Evolutionary conservation across 1,284 basidiomycete genomes (phyloP), one percentile per base, ranked within the genome.

Genomic region (Cutaneotrichosporon arboriforme): DNA sequence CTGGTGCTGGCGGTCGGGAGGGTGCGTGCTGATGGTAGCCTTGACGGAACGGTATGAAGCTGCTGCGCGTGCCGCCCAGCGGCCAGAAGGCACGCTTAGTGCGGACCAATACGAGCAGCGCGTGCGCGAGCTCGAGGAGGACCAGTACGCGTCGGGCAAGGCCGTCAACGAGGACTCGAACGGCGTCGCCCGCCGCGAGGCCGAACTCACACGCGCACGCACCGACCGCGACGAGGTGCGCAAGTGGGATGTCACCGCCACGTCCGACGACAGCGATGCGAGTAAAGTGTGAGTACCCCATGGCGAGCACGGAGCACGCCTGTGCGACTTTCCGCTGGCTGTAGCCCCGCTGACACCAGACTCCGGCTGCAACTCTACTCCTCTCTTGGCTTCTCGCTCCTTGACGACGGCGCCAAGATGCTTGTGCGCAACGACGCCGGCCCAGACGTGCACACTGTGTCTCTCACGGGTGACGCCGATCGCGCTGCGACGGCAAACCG

Each of bases 381-480:
- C 4, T 63, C 64, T 10, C 59, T 65, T 7, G 72, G 72, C 3
- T 72, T 74, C 62, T 54, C 54, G 10, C 47, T 69, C 14, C 35
- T 65, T 12, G 55, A 59, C 38, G 50, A 57, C 15, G 14, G 57
- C 15, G 21, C 51, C 4, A 71, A 70, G 52, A 47, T 74, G 7
- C 47, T 72, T 9, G 69, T 74, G 36, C 60, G 69, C 14, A 72
- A 73, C 51, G 70, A 74, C 46, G 46, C 53, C 13, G 66, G 64
- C 40, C 57, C 62, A 18, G 72, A 74, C 48, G 57, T 73, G 2
- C 66, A 69, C 55, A 54, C 63, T 4, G 54, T 71, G 7, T 39
- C 62, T 1, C 57, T 70, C 45, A 66, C 66, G 36, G 61, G 56
- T 23, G 55, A 61, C 10, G 51, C 63, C 9, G 59, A 66, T 39